Conservation (phyloP, 768 basidiomycete species). For the Trametes cingulata region DNA sequence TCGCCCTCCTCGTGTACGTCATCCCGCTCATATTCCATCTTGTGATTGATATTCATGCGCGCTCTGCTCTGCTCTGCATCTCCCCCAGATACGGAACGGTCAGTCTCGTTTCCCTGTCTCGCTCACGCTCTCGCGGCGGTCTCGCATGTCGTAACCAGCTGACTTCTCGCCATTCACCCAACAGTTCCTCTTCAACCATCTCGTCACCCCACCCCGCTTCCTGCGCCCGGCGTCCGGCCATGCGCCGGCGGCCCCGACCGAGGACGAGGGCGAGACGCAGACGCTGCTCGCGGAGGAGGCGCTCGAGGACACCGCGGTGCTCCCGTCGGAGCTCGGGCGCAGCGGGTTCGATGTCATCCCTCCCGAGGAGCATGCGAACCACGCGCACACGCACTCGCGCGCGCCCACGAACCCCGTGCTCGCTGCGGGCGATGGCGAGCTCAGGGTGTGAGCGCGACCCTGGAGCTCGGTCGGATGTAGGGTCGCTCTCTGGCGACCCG, state of each 20-base stretch:
- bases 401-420: background rate
- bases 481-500: background rate
- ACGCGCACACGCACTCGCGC: constrained; percentile 6
- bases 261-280: constrained; percentile 32
- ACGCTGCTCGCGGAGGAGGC: constrained; percentile 60
- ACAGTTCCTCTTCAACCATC: constrained; percentile 88
- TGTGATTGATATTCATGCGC: constrained; percentile 7
- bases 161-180: background rate
- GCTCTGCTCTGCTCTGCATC: too few species aligned
- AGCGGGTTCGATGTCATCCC: constrained; percentile 84
- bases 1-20: constrained; percentile 78
- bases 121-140: background rate
- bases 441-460: background rate
- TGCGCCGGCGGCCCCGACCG: constrained; percentile 7
- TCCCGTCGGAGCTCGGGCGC: constrained; percentile 81
- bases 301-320: constrained; percentile 79
- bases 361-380: constrained; percentile 21
- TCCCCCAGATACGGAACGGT: constrained; percentile 89
- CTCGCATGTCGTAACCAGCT: constrained; percentile 11
- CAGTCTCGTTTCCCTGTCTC: background rate
- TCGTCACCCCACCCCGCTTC: constrained; percentile 69
- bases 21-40: background rate
- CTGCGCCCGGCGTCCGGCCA: constrained; percentile 45
- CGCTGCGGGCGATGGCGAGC: background rate
- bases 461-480: background rate